Conservation (phyloP, 2,329 filamentous ascomycete species). For the Colletotrichum somersetense region DNA sequence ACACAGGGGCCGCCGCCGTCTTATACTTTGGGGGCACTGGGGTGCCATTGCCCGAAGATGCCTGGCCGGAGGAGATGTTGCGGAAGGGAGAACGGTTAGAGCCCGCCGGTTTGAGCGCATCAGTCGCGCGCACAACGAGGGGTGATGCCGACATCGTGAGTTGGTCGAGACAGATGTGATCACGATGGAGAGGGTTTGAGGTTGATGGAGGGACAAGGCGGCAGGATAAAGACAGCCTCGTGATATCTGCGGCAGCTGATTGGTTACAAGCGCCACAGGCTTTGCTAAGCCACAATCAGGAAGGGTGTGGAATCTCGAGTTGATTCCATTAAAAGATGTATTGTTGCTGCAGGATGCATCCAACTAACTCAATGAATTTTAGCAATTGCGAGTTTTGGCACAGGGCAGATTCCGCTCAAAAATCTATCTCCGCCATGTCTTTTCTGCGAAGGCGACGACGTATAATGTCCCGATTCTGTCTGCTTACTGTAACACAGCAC, state of each 20-base stretch:
- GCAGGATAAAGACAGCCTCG: constrained; percentile 32
- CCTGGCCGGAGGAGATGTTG: constrained; percentile 54
- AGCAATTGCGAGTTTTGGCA: not conserved
- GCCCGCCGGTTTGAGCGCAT: constrained; percentile 50
- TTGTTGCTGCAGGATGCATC: not conserved
- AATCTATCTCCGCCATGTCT: not conserved
- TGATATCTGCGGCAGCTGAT: not conserved
- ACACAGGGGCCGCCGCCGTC: constrained; percentile 41
- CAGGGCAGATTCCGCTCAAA: not conserved
- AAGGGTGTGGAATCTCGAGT: not conserved
- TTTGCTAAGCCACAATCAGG: constrained; percentile 2
- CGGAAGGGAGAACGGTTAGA: constrained; percentile 60
- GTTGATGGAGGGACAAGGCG: constrained; percentile 23
- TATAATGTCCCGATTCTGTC: not conserved
- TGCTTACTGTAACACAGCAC: not conserved
- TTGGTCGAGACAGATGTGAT: constrained; percentile 15
- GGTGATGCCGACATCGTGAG: constrained; percentile 61
- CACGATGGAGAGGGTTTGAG: constrained; percentile 6
- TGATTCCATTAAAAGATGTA: not conserved
- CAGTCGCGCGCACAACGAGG: constrained; percentile 56
- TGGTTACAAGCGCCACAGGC: constrained; percentile 15
- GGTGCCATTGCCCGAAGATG: constrained; percentile 59
- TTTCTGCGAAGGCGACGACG: not conserved
- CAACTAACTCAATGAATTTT: not conserved
- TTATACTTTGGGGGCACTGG: constrained; percentile 50